Percentiles rank a stretch among this genome's conserved stretches.
These are phyloP conservation scores for Dryas octopetala DNA, from an alignment of 306 rosid species.

Conservation along the genomic window DNA sequence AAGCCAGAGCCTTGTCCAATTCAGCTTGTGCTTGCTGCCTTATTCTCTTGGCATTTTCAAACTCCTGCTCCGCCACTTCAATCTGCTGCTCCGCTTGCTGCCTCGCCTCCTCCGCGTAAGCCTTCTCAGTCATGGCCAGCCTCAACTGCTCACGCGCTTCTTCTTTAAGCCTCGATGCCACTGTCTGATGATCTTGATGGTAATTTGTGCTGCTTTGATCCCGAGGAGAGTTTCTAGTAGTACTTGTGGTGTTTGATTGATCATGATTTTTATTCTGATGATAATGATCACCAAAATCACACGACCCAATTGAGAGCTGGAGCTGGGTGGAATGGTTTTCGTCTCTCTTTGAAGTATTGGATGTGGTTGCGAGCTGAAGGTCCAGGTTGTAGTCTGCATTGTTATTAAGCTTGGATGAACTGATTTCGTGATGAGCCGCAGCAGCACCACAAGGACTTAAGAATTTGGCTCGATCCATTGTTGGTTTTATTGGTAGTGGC, in stretches of 20 bases:
- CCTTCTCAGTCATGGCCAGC: slow-evolving; percentile 80
- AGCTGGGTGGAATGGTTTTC: slow-evolving; percentile 61
- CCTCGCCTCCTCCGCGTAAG: slow-evolving; percentile 82
- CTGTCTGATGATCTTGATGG: background rate
- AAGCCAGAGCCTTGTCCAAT: slow-evolving; percentile 67
- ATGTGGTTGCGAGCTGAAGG: slow-evolving; percentile 79
- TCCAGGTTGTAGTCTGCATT: slow-evolving; percentile 63
- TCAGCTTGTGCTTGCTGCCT: slow-evolving; percentile 83
- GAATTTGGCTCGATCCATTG: slow-evolving; percentile 17
- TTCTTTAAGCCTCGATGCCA: slow-evolving; percentile 44
- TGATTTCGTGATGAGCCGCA: slow-evolving; percentile 23
- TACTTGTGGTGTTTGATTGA: background rate
- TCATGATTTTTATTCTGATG: slow-evolving; percentile 1
- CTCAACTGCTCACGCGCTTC: slow-evolving; percentile 58
- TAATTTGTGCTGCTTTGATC: slow-evolving; percentile 41
- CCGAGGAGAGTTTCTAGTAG: slow-evolving; percentile 38
- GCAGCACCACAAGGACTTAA: slow-evolving; percentile 25
- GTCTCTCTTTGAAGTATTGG: slow-evolving; percentile 39
- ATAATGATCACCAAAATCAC: slow-evolving; percentile 43
- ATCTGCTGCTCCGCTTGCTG: slow-evolving; percentile 73
- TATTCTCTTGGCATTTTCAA: slow-evolving; percentile 75
- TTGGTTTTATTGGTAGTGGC: slow-evolving; percentile 23
- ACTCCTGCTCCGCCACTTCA: slow-evolving; percentile 78
- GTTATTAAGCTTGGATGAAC: background rate
- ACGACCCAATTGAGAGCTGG: slow-evolving; percentile 88